These are phyloP conservation scores for Phytophthora citricola DNA, from an alignment of 352 stramenopile genomes.

Conservation along the genomic window DNA sequence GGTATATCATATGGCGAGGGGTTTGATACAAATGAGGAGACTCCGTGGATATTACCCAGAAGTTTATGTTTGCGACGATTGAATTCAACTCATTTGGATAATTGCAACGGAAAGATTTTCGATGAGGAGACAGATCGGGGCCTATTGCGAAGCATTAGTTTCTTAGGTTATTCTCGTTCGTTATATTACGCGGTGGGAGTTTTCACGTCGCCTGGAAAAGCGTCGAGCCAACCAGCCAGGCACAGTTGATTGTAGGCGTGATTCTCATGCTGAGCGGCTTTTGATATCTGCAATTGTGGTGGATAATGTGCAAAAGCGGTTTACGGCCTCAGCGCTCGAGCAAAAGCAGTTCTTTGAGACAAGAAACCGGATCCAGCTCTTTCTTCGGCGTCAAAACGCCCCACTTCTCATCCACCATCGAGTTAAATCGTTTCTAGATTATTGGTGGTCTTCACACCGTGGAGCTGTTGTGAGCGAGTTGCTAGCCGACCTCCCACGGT, in stretches of 20 bases:
- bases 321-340: constrained; percentile 58
- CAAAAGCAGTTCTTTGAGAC: constrained; percentile 70
- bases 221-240: constrained; percentile 35
- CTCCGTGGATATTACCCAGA: no score
- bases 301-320: constrained; percentile 52
- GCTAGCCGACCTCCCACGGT: constrained; percentile 54
- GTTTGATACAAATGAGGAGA: no score
- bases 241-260: constrained; percentile 43
- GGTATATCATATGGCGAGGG: no score
- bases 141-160: no score
- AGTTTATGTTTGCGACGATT: no score
- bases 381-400: constrained; percentile 52
- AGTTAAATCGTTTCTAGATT: constrained; percentile 68
- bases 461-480: constrained; percentile 58
- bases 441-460: constrained; percentile 72
- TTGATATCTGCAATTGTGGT: constrained; percentile 34
- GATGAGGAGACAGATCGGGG: no score
- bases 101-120: no score
- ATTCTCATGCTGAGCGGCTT: constrained; percentile 55
- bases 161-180: constrained; percentile 15
- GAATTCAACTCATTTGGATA: no score
- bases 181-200: no score
- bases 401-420: constrained; percentile 53
- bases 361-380: constrained; percentile 55
- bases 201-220: constrained; percentile 29